These are phyloP conservation scores for Periconia macrospinosa DNA, from an alignment of 2,329 filamentous ascomycete genomes.

Conservation along the genomic window DNA sequence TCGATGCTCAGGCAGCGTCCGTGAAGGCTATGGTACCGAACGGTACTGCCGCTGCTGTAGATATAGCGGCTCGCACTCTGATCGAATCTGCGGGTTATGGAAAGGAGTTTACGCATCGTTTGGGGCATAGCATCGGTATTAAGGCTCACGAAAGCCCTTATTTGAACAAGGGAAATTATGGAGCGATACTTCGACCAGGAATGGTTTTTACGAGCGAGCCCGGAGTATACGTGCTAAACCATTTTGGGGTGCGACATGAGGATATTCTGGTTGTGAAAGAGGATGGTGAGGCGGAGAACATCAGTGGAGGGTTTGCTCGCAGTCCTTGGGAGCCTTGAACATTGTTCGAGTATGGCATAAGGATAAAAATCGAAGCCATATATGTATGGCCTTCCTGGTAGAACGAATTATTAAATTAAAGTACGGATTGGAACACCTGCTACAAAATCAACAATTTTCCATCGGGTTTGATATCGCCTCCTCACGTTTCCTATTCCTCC, in stretches of 20 bases:
- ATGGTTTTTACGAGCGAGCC: constrained; percentile 69
- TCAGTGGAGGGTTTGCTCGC: constrained; percentile 57
- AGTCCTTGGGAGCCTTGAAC: constrained; percentile 56
- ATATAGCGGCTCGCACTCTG: constrained; percentile 61
- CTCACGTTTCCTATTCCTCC: neutral
- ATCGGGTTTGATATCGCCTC: neutral
- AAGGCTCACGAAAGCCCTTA: constrained; percentile 69
- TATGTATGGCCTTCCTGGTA: too few relatives aligned
- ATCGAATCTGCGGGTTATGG: constrained; percentile 63
- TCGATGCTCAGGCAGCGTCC: constrained; percentile 63
- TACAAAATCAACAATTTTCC: neutral
- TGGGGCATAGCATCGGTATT: constrained; percentile 68
- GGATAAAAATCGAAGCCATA: too few relatives aligned
- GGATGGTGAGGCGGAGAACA: constrained; percentile 56
- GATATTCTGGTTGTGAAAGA: constrained; percentile 62
- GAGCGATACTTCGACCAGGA: constrained; percentile 52
- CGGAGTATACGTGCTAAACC: constrained; percentile 62
- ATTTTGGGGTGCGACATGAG: constrained; percentile 66
- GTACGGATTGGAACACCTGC: neutral
- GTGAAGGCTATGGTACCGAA: constrained; percentile 55
- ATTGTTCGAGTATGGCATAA: neutral
- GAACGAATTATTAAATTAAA: too few relatives aligned
- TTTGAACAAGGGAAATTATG: constrained; percentile 63
- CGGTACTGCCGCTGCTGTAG: constrained; percentile 60
- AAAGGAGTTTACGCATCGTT: constrained; percentile 61